phyloP scores from a whole-genome alignment of 768 basidiomycete species.

The Pleurotus salmoneostramineus region DNA sequence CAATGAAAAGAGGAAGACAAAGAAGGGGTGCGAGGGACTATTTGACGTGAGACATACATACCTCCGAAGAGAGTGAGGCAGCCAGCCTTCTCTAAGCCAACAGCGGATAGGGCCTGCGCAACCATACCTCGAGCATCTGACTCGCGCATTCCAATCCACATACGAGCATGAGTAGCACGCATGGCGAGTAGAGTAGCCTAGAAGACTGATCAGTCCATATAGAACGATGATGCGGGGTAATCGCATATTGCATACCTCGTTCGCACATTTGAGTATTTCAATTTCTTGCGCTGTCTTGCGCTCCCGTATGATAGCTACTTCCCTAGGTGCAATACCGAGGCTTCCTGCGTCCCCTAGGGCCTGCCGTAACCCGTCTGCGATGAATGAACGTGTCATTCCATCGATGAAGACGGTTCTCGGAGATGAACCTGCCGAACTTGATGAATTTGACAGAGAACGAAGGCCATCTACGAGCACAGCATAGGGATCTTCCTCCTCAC shows the following conservation, averaged over 20 bases:
- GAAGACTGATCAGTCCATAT: background rate
- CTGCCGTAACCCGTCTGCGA: slow-evolving; percentile 56
- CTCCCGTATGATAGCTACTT: slow-evolving; percentile 63
- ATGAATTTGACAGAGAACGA: slow-evolving; percentile 18
- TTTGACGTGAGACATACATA: slow-evolving; percentile 24
- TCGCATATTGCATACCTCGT: slow-evolving; percentile 55
- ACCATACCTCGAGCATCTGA: slow-evolving; percentile 64
- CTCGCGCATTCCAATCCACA: slow-evolving; percentile 74
- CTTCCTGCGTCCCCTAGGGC: slow-evolving; percentile 27
- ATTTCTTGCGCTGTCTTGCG: slow-evolving; percentile 72
- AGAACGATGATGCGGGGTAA: too few relatives aligned
- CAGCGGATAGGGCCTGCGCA: slow-evolving; percentile 44
- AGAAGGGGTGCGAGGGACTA: slow-evolving; percentile 1
- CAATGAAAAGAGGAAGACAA: background rate
- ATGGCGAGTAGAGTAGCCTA: slow-evolving; percentile 80
- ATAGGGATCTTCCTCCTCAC: slow-evolving; percentile 70
- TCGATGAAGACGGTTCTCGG: slow-evolving; percentile 53
- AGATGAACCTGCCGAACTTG: background rate
- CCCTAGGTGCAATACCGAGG: slow-evolving; percentile 47
- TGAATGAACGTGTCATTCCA: slow-evolving; percentile 54
- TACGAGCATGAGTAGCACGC: slow-evolving; percentile 52
- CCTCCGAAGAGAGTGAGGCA: slow-evolving; percentile 79
- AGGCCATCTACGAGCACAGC: slow-evolving; percentile 27
- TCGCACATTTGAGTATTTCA: slow-evolving; percentile 69
- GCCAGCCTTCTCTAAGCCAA: slow-evolving; percentile 55